Conservation (phyloP, 202 grass and related monocot species). For the Hordeum pubiflorum region DNA sequence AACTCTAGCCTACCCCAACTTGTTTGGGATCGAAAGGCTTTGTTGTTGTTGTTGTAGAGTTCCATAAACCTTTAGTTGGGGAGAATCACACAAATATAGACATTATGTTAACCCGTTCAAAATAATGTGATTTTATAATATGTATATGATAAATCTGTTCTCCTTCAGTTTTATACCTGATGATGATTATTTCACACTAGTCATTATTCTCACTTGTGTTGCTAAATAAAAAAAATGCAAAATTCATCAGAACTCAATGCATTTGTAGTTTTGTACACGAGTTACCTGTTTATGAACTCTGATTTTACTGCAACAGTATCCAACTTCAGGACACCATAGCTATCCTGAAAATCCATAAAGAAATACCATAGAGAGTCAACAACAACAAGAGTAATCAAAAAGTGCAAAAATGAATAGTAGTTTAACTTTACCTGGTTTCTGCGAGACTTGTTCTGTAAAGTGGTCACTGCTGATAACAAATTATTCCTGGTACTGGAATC, state of each 20-base stretch:
- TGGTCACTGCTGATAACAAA: constrained; percentile 50
- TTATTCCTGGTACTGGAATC: constrained; percentile 39
- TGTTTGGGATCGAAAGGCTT: no score
- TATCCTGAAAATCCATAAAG: constrained; percentile 53
- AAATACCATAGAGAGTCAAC: constrained; percentile 11
- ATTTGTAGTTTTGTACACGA: not conserved
- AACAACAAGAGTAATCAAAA: not conserved
- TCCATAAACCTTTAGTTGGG: not conserved
- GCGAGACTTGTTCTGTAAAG: constrained; percentile 47
- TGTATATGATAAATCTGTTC: not conserved
- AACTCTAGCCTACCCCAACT: no score
- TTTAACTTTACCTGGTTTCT: constrained; percentile 53
- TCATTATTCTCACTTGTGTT: not conserved
- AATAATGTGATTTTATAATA: not conserved
- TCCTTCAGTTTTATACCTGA: not conserved
- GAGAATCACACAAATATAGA: not conserved
- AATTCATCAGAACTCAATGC: not conserved
- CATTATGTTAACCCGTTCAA: not conserved
- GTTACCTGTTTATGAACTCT: constrained; percentile 92
- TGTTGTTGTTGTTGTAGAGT: not conserved
- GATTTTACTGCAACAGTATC: constrained; percentile 61
- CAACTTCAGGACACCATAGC: constrained; percentile 61
- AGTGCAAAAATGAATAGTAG: not conserved
- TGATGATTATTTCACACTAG: not conserved
- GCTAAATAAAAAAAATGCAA: not conserved